These are phyloP conservation scores for Podospora anserina DNA, from an alignment of 495 filamentous ascomycete genomes.

Conservation along the genomic window DNA sequence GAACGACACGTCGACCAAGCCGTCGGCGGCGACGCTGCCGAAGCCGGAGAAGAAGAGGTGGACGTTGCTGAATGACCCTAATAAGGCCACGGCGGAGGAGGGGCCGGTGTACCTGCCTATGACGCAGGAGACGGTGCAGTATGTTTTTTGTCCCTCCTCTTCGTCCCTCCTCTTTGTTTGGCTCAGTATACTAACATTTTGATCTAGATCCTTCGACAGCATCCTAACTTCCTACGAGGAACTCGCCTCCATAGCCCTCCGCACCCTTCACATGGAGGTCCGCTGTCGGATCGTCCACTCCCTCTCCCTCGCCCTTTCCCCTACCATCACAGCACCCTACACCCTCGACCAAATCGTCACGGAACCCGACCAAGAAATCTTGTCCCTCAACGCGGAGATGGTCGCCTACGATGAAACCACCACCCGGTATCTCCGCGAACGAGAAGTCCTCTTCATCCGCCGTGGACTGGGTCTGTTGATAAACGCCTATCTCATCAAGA, in stretches of 20 bases:
- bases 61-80: constrained; percentile 69
- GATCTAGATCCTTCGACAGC: constrained; percentile 71
- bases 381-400: constrained; percentile 75
- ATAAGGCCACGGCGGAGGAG: constrained; percentile 44
- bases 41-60: constrained; percentile 64
- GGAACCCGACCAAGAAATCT: constrained; percentile 73
- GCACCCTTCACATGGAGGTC: constrained; percentile 83
- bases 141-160: constrained; percentile 31
- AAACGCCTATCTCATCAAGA: constrained; percentile 43
- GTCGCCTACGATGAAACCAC: constrained; percentile 80
- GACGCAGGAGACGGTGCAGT: constrained; percentile 76
- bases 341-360: constrained; percentile 70
- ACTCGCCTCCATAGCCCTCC: constrained; percentile 70
- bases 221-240: constrained; percentile 76
- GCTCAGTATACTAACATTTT: neutral
- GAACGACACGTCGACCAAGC: constrained; percentile 45
- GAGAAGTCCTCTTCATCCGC: constrained; percentile 66
- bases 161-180: neutral
- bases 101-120: constrained; percentile 80
- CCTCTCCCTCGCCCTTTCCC: constrained; percentile 52
- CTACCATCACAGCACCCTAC: constrained; percentile 56
- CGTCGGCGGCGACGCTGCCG: constrained; percentile 36
- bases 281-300: constrained; percentile 76
- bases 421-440: constrained; percentile 62
- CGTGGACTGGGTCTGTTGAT: constrained; percentile 58